Evolutionary conservation across 768 basidiomycete genomes (phyloP).

Genomic region (Auriscalpium vulgare): DNA sequence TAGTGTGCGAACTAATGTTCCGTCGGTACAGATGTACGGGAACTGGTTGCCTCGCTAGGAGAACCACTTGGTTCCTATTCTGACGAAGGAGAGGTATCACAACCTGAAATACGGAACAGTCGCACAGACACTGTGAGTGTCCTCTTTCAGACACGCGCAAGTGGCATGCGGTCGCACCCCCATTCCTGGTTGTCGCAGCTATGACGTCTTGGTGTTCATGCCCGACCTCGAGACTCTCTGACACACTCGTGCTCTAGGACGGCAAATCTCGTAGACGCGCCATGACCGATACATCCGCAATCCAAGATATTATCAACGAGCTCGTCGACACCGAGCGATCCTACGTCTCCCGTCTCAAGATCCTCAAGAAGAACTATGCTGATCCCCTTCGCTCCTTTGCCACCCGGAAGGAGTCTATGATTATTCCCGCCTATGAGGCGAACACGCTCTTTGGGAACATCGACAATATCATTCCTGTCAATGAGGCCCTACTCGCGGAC

Average conservation of each 20-base stretch:
- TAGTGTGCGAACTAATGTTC: neutral
- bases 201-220: neutral
- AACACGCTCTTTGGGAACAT: slow-evolving; percentile 92
- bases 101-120: slow-evolving; percentile 30
- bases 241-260: neutral
- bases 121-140: slow-evolving; percentile 20
- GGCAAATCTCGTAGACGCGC: slow-evolving; percentile 41
- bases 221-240: no score
- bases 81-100: slow-evolving; percentile 33
- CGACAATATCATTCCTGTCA: slow-evolving; percentile 82
- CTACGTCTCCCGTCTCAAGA: slow-evolving; percentile 77
- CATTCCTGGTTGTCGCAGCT: neutral
- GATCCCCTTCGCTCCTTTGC: slow-evolving; percentile 86
- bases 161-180: no score
- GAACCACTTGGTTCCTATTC: slow-evolving; percentile 48
- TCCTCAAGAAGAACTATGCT: slow-evolving; percentile 83
- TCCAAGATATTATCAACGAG: slow-evolving; percentile 75
- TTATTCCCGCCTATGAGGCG: slow-evolving; percentile 86
- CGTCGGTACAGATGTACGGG: slow-evolving; percentile 7
- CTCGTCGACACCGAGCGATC: slow-evolving; percentile 83
- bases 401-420: slow-evolving; percentile 73
- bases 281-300: slow-evolving; percentile 53
- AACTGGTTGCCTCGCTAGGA: slow-evolving; percentile 67
- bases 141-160: no score
- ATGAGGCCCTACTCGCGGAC: slow-evolving; percentile 78